phyloP scores from a whole-genome alignment of 495 filamentous ascomycete species.

The Aspergillus incahuasiensis region DNA sequence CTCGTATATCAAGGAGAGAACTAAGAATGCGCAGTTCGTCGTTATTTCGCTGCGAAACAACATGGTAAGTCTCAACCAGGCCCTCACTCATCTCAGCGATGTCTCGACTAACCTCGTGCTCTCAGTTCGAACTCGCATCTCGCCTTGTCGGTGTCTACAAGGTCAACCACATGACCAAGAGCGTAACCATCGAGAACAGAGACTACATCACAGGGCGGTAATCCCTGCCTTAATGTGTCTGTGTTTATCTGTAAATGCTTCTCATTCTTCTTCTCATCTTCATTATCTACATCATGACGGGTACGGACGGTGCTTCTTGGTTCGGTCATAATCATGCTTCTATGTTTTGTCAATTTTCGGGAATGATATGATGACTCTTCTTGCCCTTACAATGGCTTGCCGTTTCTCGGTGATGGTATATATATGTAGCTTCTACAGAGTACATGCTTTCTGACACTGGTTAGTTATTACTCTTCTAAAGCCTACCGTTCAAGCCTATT shows the following conservation, averaged over 20 bases:
- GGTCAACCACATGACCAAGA: conserved; percentile 99
- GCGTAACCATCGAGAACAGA: conserved; percentile 88
- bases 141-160: conserved; percentile 96
- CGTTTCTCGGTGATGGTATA: not conserved
- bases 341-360: conserved; percentile 3
- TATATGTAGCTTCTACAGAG: not conserved
- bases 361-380: not conserved
- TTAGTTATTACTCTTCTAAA: no score
- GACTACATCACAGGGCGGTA: conserved; percentile 64
- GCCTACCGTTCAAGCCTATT: no score
- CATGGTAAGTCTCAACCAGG: conserved; percentile 54
- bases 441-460: no score
- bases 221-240: conserved; percentile 11
- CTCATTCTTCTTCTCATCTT: not conserved
- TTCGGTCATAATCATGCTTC: conserved; percentile 6
- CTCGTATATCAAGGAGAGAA: conserved; percentile 96
- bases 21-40: conserved; percentile 98
- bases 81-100: not conserved
- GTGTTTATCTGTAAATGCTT: conserved; percentile 1
- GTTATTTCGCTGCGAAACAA: conserved; percentile 98
- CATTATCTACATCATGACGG: conserved; percentile 2
- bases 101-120: conserved; percentile 2
- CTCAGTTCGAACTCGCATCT: conserved; percentile 82
- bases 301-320: conserved; percentile 8
- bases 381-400: not conserved